Base-by-base conservation (phyloP, 2,329 filamentous ascomycete genomes). In the Claviceps africana region DNA sequence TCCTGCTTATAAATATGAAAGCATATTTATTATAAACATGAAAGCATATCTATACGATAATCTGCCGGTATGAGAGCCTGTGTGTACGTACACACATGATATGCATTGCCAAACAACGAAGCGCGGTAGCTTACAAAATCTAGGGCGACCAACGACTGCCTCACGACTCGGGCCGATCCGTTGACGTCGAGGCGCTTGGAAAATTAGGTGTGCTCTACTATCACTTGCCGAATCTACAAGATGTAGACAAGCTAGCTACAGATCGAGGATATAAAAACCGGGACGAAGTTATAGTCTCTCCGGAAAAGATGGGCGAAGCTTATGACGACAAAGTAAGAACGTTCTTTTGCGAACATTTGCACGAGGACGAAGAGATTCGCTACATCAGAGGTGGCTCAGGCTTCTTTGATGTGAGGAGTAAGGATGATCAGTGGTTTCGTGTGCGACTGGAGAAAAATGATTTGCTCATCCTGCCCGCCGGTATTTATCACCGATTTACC, bases 341-440 rank as follows among this genome's bases (percentile, higher is more conserved):
- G 59, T 98, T 98, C 74, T 98, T 97, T 73, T 68, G 86, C 61
- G 93, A 98, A 75, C 93, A 98, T 67, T 69, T 98, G 61, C 93
- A 98, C 66, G 93, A 98, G 72, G 93, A 98, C 60, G 93, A 98
- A 72, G 93, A 98, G 76, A 98, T 98, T 59, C 77, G 93, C 47
- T 98, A 96, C 64, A 90, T 98, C 59, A 76, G 88, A 33, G 90
- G 85, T 55, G 93, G 93, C 0, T 78, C 80, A 52, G 93, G 93
- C 0, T 98, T 86, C 68, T 98, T 98, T 65, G 93, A 98, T 69
- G 90, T 98, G 3, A 76, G 93, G 48, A 84, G 81, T 62, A 75
- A 85, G 67, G 79, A 78, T 21, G 91, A 97, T 63, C 81, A 86
- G 58, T 98, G 93, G 93, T 81, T 98, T 54, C 76, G 93, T 54